Base-by-base conservation (phyloP, 2,329 filamentous ascomycete species). In the Lachnellula cervina region DNA sequence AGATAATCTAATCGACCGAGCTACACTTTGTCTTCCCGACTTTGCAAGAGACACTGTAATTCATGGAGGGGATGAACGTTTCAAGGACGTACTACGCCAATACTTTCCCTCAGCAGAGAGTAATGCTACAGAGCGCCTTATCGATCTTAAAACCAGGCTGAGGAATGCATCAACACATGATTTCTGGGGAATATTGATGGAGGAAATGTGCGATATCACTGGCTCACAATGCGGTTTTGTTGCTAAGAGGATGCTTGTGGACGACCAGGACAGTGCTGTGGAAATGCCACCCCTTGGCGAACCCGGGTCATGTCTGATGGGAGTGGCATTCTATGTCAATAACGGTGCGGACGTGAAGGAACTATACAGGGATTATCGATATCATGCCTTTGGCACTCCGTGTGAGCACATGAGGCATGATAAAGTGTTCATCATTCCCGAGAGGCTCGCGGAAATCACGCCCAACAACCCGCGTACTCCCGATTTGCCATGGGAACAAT, bases 361-460 rank as follows among this genome's bases (percentile, higher is more conserved):
- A 23, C 76, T 83, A 50, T 73, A 82, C 62, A 78, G 78, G 59
- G 79, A 87, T 63, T 81, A 82, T 71, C 81, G 82, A 60, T 87
- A 86, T 69, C 78, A 83, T 62, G 80, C 83, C 38, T 86, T 84
- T 62, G 81, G 64, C 34, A 66, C 83, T 59, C 84, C 85, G 4
- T 86, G 85, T 69, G 79, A 80, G 37, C 80, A 86, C 66, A 88
- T 89, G 85, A 82, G 81, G 62, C 81, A 88, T 67, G 84, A 88
- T 72, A 87, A 88, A 68, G 81, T 87, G 50, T 86, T 87, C 66
- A 71, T 88, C 55, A 82, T 89, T 21, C 82, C 85, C 0, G 81
- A 87, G 54, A 75, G 77, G 43, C 70, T 89, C 46, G 75, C 75
- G 52, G 78, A 81, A 5, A 80, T 86, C 64, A 77, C 81, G 47